Conservation (phyloP, 2,329 filamentous ascomycete genomes). For the Dothiorella sarmentorum region DNA sequence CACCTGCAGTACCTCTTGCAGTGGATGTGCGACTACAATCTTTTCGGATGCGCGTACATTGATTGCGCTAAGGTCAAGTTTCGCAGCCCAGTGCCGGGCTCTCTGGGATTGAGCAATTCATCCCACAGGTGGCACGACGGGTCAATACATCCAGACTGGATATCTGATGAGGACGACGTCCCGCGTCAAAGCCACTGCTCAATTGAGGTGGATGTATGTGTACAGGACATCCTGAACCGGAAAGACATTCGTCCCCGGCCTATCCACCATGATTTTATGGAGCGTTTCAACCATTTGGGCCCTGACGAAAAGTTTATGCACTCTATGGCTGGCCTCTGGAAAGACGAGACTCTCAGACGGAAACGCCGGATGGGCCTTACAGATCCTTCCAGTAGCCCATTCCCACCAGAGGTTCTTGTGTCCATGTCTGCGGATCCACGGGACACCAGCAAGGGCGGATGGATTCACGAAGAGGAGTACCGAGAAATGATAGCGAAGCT, state of each 20-base stretch:
- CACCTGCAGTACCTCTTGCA: conserved; percentile 90
- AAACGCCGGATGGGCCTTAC: conserved; percentile 66
- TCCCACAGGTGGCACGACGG: conserved; percentile 76
- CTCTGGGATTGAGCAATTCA: conserved; percentile 58
- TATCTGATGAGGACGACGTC: conserved; percentile 62
- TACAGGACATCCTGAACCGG: conserved; percentile 84
- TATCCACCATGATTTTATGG: conserved; percentile 83
- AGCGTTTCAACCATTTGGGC: conserved; percentile 62
- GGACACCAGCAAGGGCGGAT: conserved; percentile 68
- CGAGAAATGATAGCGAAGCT: conserved; percentile 61
- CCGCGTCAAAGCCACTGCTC: conserved; percentile 83
- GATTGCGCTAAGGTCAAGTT: conserved; percentile 69
- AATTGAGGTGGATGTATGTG: conserved; percentile 84
- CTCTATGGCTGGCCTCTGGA: conserved; percentile 93
- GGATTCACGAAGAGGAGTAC: conserved; percentile 91
- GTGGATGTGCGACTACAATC: conserved; percentile 98
- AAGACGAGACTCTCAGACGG: conserved; percentile 77
- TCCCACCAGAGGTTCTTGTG: conserved; percentile 74
- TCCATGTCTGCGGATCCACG: conserved; percentile 85
- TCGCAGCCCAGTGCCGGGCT: conserved; percentile 69
- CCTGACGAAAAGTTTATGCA: conserved; percentile 77
- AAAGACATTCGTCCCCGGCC: conserved; percentile 69
- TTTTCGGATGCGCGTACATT: conserved; percentile 90
- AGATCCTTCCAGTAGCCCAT: conserved; percentile 68
- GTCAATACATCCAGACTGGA: conserved; percentile 58